Evolutionary conservation across 2,329 filamentous ascomycete genomes (phyloP).

Genomic region (Hypomyces rosellus): DNA sequence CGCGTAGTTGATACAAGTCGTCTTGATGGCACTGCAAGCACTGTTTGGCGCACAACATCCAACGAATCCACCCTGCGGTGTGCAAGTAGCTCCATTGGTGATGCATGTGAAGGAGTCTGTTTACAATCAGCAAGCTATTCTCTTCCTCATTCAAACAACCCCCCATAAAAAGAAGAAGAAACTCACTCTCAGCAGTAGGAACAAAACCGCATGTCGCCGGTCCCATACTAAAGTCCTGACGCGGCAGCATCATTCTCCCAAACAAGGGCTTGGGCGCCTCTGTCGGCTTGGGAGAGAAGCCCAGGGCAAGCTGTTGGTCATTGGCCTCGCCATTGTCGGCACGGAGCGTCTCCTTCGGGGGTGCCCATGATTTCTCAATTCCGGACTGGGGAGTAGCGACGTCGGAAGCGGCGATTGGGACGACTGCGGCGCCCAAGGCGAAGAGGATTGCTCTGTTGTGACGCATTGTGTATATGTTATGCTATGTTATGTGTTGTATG

Average conservation of each 20-base stretch:
- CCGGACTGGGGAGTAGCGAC: slow-evolving; percentile 14
- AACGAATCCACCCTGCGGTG: slow-evolving; percentile 18
- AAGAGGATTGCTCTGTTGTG: slow-evolving; percentile 14
- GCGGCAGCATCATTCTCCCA: slow-evolving; percentile 24
- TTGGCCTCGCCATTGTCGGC: slow-evolving; percentile 9
- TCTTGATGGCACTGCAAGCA: slow-evolving; percentile 25
- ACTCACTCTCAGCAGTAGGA: slow-evolving; percentile 23
- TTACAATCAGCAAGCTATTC: not conserved
- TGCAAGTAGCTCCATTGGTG: slow-evolving; percentile 21
- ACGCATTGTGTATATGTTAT: slow-evolving; percentile 1
- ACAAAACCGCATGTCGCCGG: slow-evolving; percentile 27
- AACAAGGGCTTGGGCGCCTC: slow-evolving; percentile 21
- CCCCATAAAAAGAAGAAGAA: not conserved
- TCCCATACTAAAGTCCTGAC: slow-evolving; percentile 22
- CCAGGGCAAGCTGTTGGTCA: slow-evolving; percentile 21
- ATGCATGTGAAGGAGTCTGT: slow-evolving; percentile 26
- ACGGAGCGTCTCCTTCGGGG: slow-evolving; percentile 22
- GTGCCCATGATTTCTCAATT: slow-evolving; percentile 23
- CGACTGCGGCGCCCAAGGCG: slow-evolving; percentile 14
- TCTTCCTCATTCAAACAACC: not conserved
- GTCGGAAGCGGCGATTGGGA: slow-evolving; percentile 18
- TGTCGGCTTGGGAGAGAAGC: slow-evolving; percentile 28
- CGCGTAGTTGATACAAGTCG: slow-evolving; percentile 25
- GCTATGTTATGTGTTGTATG: not conserved
- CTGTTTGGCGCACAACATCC: slow-evolving; percentile 27